Base-by-base conservation (phyloP, 2,329 filamentous ascomycete species). In the Beauveria caledonica region DNA sequence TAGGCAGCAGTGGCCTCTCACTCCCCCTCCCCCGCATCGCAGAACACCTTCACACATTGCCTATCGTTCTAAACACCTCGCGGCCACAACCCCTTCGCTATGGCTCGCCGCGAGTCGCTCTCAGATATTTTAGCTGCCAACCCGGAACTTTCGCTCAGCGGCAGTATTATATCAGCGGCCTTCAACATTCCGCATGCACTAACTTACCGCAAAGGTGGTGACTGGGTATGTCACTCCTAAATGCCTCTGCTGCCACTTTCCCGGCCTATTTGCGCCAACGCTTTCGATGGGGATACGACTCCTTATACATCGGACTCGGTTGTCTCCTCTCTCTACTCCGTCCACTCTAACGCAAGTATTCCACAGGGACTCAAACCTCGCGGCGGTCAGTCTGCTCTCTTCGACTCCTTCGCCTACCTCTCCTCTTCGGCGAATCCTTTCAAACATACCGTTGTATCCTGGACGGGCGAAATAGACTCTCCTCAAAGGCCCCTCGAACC, bases 361-460 rank as follows among this genome's bases (percentile, higher is more conserved):
- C 10, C 58, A 25, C 64, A 93, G 90, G 85, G 89, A 70, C 77
- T 97, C 60, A 85, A 84, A 67, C 79, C 86, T 63, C 89, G 92
- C 27, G 88, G 88, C 63, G 93, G 93, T 60, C 93, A 92, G 62
- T 97, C 93, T 13, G 92, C 93, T 17, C 82, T 97, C 39, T 95
- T 95, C 74, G 92, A 97, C 72, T 92, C 92, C 10, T 92, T 97
- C 69, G 84, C 87, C 60, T 87, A 95, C 74, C 85, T 97, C 49
- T 90, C 92, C 3, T 95, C 92, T n/a, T 80, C 88, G 60, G 82
- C 88, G 48, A 87, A 88, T 2, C 86, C 88, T 21, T 97, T 92
- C 92, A 90, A 92, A 68, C 93, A 97, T 76, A 94, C 87, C 1
- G 83, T 97, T 6, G 89, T 97, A 58, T 92, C 91, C 50, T 97